These are phyloP conservation scores for Spathaspora sp. DNA, from an alignment of 1,139 yeast species.

Conservation along the genomic window DNA sequence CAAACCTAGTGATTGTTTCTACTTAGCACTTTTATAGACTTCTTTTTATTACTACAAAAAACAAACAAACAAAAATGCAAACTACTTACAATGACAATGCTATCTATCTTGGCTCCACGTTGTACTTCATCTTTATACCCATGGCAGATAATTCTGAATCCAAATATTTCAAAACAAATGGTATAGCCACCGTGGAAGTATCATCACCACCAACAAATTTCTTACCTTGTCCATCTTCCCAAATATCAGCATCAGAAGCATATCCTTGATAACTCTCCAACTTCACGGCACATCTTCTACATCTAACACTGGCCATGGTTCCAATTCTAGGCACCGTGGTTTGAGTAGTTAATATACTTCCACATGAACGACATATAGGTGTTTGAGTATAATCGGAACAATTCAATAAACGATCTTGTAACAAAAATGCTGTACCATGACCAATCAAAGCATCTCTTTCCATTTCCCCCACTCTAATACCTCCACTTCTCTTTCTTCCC, in stretches of 20 bases:
- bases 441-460: constrained; percentile 99
- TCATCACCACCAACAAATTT: constrained; percentile 89
- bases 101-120: constrained; percentile 61
- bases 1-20: constrained; percentile 19
- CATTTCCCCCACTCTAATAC: constrained; percentile 99
- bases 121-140: constrained; percentile 93
- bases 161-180: constrained; percentile 91
- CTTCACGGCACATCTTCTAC: constrained; percentile 86
- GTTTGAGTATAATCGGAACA: constrained; percentile 96
- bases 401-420: constrained; percentile 93
- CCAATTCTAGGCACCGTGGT: constrained; percentile 91
- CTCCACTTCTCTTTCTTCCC: constrained; percentile 98
- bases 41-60: background rate
- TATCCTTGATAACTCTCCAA: constrained; percentile 47
- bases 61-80: background rate
- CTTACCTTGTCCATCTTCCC: constrained; percentile 98
- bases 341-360: constrained; percentile 87
- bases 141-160: constrained; percentile 96
- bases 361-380: constrained; percentile 87
- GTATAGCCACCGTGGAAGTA: constrained; percentile 93
- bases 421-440: constrained; percentile 95
- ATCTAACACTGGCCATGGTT: constrained; percentile 70
- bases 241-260: constrained; percentile 73
- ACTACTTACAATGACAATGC: background rate
- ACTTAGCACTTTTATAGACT: background rate